Base-by-base conservation (phyloP, 768 basidiomycete genomes). In the Udeniomyces megalosporus region DNA sequence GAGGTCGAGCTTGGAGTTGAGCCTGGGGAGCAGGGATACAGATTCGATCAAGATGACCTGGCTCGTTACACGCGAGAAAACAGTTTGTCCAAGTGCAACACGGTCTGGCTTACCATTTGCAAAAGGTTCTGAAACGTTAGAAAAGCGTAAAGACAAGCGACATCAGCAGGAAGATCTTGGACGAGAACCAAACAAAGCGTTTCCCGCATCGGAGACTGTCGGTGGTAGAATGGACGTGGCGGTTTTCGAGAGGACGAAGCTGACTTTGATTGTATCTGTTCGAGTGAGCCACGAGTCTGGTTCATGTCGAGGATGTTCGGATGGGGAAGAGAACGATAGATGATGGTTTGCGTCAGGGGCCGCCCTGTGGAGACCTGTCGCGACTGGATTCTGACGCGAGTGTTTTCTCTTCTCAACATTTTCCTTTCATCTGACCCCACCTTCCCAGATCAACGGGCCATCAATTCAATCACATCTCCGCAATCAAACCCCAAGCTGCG, bases 1-100 rank as follows among this genome's bases (percentile, higher is more conserved):
- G 3, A 81, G 77, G 71, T 96, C 91, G 32, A 99, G 80, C 72
- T 93, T 92, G 10, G 91, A 88, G 70, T 97, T 99, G 63, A 97
- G 78, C 95, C 93, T 96, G 67, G 44, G 2, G 49, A 29, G 26
- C 26, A 7, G 8, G 12, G 24, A 32, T 47, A 31, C 1, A n/a
- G 32, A 3, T 11, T n/a, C 8, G 6, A 5, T 20, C 28, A 38
- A 2, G 34, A 2, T 8, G 4, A 24, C 20, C 24, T 15, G 11
- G 32, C 1, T 34, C 31, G 26, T 7, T 50, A 20, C 38, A 42
- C 26, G 42, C 14, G 38, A 24, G 24, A 12, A 44, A 29, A 20
- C 28, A 11, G 46, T 48, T 17, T 22, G 48, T 10, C n/a, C n/a
- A n/a, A n/a, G n/a, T n/a, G n/a, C n/a, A n/a, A 20, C 4, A 24